Evolutionary conservation across 1,284 basidiomycete species (phyloP).

Genomic region (Cryptococcus maquisensis): DNA sequence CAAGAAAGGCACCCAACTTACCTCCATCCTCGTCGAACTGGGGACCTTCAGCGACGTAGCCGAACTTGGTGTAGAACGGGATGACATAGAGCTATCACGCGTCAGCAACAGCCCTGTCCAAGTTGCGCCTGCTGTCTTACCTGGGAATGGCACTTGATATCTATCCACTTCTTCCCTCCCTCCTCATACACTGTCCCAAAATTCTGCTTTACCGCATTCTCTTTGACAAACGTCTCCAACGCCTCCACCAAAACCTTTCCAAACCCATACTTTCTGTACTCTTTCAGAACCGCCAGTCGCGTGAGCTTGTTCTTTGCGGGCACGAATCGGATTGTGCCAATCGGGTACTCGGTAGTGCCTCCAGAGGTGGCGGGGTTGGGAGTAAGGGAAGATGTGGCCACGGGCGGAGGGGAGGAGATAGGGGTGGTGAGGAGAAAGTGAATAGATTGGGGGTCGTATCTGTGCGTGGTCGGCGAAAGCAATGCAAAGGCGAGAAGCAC

Average conservation of each 20-base stretch:
- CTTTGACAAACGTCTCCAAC: constrained; percentile 11
- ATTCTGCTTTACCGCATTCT: constrained; percentile 2
- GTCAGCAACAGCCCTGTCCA: too few species aligned
- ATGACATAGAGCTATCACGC: constrained; percentile 18
- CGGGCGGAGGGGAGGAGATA: constrained; percentile 15
- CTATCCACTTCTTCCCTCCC: constrained; percentile 16
- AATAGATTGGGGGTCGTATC: constrained; percentile 26
- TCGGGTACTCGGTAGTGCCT: constrained; percentile 25
- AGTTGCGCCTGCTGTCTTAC: constrained; percentile 9
- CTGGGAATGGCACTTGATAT: constrained; percentile 38
- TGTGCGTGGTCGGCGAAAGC: neutral
- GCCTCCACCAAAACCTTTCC: constrained; percentile 29
- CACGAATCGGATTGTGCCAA: constrained; percentile 42
- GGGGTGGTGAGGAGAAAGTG: constrained; percentile 30
- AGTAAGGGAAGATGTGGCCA: constrained; percentile 17
- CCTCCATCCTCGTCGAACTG: constrained; percentile 63
- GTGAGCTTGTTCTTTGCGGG: constrained; percentile 39
- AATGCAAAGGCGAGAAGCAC: constrained; percentile 3
- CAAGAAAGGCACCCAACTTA: constrained; percentile 8
- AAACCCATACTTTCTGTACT: constrained; percentile 38
- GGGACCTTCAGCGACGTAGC: constrained; percentile 54
- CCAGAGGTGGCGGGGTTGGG: neutral
- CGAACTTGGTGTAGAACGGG: constrained; percentile 55
- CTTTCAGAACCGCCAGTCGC: constrained; percentile 37
- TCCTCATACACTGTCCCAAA: constrained; percentile 9